Evolutionary conservation across 1,284 basidiomycete genomes (phyloP).

Genomic region (Prillingera fragicola): DNA sequence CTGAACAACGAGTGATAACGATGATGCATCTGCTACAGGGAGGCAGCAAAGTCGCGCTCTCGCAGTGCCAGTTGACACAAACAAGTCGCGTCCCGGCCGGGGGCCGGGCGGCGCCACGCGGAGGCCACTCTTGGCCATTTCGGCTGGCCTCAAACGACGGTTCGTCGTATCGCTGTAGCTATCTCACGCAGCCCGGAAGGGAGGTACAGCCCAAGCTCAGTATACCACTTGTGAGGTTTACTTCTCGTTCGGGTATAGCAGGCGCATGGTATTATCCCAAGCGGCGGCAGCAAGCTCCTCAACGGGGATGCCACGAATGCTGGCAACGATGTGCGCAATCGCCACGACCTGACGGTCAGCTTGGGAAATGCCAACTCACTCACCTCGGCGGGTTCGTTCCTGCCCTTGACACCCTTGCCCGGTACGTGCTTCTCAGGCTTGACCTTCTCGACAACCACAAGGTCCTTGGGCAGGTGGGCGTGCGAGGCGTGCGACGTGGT

Average conservation of each 20-base stretch:
- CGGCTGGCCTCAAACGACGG: too few relatives aligned
- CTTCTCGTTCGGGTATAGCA: slow-evolving; percentile 52
- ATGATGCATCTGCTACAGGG: too few relatives aligned
- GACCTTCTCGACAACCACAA: slow-evolving; percentile 53
- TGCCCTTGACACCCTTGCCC: slow-evolving; percentile 67
- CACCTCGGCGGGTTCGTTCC: slow-evolving; percentile 68
- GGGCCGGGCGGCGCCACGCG: too few relatives aligned
- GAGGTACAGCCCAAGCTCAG: too few relatives aligned
- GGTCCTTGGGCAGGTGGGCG: slow-evolving; percentile 55
- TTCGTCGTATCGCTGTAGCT: too few relatives aligned
- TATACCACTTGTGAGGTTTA: too few relatives aligned
- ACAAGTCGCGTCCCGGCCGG: too few relatives aligned
- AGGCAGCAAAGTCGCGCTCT: too few relatives aligned
- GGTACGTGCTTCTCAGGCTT: slow-evolving; percentile 64
- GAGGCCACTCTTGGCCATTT: too few relatives aligned
- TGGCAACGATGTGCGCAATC: slow-evolving; percentile 70
- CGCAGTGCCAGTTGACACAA: too few relatives aligned
- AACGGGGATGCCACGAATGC: slow-evolving; percentile 55
- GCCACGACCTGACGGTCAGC: slow-evolving; percentile 53
- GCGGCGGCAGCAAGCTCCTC: slow-evolving; percentile 59
- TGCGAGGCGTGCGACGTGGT: slow-evolving; percentile 71
- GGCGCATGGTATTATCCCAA: slow-evolving; percentile 62
- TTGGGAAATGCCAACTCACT: slow-evolving; percentile 4
- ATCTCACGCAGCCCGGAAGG: too few relatives aligned
- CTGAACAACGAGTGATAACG: too few relatives aligned